Conservation (phyloP, 345 rosid species). For the Eucalyptus pumila region DNA sequence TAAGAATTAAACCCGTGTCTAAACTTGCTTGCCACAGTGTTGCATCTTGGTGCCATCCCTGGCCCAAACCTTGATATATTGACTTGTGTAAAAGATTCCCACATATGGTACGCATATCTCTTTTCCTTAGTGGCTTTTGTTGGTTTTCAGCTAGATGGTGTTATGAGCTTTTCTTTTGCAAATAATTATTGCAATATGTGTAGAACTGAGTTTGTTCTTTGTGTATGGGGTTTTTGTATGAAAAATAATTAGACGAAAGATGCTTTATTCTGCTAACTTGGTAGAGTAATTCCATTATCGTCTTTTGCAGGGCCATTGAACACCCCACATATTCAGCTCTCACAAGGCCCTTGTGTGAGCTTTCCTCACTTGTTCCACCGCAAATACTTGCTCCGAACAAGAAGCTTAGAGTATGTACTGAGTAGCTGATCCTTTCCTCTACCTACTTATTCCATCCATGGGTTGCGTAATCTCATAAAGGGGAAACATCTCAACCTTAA, state of each 20-base stretch:
- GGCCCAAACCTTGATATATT: constrained; percentile 94
- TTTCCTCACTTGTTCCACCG: constrained; percentile 85
- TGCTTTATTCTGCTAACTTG: neutral
- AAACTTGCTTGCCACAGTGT: constrained; percentile 94
- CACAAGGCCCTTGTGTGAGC: constrained; percentile 96
- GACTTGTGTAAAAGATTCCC: constrained; percentile 96
- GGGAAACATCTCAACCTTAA: neutral
- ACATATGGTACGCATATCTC: constrained; percentile 58
- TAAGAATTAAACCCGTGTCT: constrained; percentile 94
- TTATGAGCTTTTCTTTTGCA: neutral
- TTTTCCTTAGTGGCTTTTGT: neutral
- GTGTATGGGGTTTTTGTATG: neutral
- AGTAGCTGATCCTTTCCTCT: neutral
- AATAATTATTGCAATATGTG: neutral
- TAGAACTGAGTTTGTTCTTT: neutral
- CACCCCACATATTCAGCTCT: constrained; percentile 97
- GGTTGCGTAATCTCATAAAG: neutral
- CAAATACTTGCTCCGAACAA: constrained; percentile 79
- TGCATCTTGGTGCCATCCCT: constrained; percentile 99
- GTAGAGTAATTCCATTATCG: neutral
- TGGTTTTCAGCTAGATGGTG: neutral
- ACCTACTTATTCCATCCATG: neutral
- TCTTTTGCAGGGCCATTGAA: constrained; percentile 82
- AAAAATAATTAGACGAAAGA: neutral
- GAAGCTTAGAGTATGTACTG: constrained; percentile 74